phyloP scores from a whole-genome alignment of 331 rosid species.

The Quercus tomentella region DNA sequence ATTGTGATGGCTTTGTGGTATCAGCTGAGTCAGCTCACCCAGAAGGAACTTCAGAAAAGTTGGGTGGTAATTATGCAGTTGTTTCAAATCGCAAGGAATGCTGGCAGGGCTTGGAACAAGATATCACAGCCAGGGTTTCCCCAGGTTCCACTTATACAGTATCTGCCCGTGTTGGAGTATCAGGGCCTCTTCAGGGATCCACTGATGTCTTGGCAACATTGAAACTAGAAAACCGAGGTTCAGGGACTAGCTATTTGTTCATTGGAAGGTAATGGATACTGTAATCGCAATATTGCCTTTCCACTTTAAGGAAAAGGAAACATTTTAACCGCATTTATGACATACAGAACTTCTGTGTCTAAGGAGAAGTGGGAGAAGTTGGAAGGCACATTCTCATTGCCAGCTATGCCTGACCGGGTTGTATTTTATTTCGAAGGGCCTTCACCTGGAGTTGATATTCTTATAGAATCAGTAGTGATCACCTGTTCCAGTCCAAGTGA shows the following conservation, averaged over 20 bases:
- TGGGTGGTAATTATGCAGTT: slow-evolving; percentile 48
- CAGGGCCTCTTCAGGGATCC: slow-evolving; percentile 52
- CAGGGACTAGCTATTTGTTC: slow-evolving; percentile 56
- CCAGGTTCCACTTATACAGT: slow-evolving; percentile 53
- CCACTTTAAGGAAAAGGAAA: slow-evolving; percentile 8
- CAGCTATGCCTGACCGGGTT: slow-evolving; percentile 54
- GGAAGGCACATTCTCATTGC: slow-evolving; percentile 74
- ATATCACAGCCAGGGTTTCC: slow-evolving; percentile 56
- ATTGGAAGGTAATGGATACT: slow-evolving; percentile 61
- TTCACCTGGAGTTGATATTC: slow-evolving; percentile 74
- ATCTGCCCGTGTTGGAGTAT: slow-evolving; percentile 75
- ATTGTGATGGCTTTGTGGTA: slow-evolving; percentile 63
- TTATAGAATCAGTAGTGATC: slow-evolving; percentile 57
- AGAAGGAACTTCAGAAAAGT: slow-evolving; percentile 23
- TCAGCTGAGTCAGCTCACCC: slow-evolving; percentile 37
- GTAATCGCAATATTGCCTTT: slow-evolving; percentile 11
- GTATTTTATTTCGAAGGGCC: slow-evolving; percentile 92
- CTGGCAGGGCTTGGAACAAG: slow-evolving; percentile 98
- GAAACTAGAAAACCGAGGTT: slow-evolving; percentile 55
- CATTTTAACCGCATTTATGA: slow-evolving; percentile 8
- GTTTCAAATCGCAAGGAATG: slow-evolving; percentile 63
- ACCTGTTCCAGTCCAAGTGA: slow-evolving; percentile 44
- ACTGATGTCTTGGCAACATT: slow-evolving; percentile 79
- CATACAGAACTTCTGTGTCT: slow-evolving; percentile 59
- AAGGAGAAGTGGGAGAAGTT: slow-evolving; percentile 67